These are phyloP conservation scores for Parmelia sp. DNA, from an alignment of 495 filamentous ascomycete species.

Conservation along the genomic window DNA sequence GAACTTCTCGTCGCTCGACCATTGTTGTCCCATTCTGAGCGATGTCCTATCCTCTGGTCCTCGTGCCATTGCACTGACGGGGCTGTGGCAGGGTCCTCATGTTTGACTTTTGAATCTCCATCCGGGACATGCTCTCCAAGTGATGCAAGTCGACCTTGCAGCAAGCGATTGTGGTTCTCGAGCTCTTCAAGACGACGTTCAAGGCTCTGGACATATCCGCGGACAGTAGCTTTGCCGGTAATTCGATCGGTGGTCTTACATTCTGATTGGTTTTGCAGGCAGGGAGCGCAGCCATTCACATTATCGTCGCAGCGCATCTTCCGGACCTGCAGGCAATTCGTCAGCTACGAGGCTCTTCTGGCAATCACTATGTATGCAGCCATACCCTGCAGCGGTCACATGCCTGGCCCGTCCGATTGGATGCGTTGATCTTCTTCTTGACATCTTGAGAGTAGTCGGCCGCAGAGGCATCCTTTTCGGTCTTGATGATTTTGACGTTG, in stretches of 20 bases:
- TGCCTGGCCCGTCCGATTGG: constrained; percentile 72
- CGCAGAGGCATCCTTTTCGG: constrained; percentile 29
- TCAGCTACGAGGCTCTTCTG: not conserved
- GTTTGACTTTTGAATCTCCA: not conserved
- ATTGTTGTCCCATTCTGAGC: constrained; percentile 16
- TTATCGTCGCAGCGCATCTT: constrained; percentile 79
- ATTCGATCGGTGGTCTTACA: constrained; percentile 83
- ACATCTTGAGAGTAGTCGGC: constrained; percentile 64
- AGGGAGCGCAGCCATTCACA: constrained; percentile 67
- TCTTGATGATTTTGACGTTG: constrained; percentile 21
- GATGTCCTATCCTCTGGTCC: constrained; percentile 15
- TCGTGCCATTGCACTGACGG: constrained; percentile 23
- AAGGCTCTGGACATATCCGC: constrained; percentile 48
- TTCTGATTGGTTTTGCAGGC: constrained; percentile 59
- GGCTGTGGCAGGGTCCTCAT: constrained; percentile 12
- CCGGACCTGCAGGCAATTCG: constrained; percentile 49
- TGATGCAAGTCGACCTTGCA: constrained; percentile 41
- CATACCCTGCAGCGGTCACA: constrained; percentile 87
- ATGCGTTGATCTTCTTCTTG: constrained; percentile 55
- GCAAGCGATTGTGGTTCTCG: constrained; percentile 47
- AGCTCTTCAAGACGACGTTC: constrained; percentile 27
- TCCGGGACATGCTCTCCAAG: constrained; percentile 26
- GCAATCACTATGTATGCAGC: constrained; percentile 6
- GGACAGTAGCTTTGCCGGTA: constrained; percentile 70
- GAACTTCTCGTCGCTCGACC: not conserved